Percentiles rank a stretch among this genome's conserved stretches.
phyloP scores from a whole-genome alignment of 2,329 filamentous ascomycete species.

The Stagonosporopsis chrysanthemi region DNA sequence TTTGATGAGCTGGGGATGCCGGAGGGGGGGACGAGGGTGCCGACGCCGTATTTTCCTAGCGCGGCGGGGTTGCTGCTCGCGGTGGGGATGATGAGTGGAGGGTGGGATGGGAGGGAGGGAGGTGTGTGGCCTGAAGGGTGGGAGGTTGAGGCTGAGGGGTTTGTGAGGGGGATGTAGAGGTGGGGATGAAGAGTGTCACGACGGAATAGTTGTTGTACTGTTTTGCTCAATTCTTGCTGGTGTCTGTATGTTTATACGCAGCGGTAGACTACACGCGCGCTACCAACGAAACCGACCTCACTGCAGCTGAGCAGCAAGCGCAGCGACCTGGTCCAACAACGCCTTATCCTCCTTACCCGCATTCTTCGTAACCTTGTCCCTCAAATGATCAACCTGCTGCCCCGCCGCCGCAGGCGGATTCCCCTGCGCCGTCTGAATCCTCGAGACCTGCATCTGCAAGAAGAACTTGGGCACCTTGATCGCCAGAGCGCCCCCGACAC shows the following conservation, averaged over 20 bases:
- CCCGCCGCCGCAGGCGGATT: conserved; percentile 60
- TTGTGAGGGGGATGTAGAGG: conserved; percentile 46
- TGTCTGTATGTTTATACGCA: no score
- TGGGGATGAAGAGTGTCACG: no score
- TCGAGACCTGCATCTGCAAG: conserved; percentile 64
- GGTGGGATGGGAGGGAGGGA: conserved; percentile 60
- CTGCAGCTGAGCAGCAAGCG: conserved; percentile 35
- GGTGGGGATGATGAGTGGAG: conserved; percentile 65
- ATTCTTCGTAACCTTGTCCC: conserved; percentile 66
- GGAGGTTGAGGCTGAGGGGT: conserved; percentile 60
- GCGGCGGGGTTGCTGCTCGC: conserved; percentile 60
- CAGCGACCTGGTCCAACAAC: conserved; percentile 62
- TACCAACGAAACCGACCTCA: conserved; percentile 1
- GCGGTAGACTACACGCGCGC: no score
- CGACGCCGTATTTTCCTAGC: conserved; percentile 66
- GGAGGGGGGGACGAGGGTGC: conserved; percentile 60
- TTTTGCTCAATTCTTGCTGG: no score
- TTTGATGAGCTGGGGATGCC: conserved; percentile 67
- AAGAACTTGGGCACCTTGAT: conserved; percentile 72
- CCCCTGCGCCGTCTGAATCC: conserved; percentile 67
- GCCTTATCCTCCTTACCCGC: conserved; percentile 58
- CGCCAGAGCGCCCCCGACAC: conserved; percentile 60
- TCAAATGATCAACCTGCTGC: conserved; percentile 63
- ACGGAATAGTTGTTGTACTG: no score
- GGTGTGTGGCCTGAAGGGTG: conserved; percentile 58